Evolutionary conservation across 345 rosid genomes (phyloP), one percentile per base, ranked within the genome.

Genomic region (Citrus australasica): DNA sequence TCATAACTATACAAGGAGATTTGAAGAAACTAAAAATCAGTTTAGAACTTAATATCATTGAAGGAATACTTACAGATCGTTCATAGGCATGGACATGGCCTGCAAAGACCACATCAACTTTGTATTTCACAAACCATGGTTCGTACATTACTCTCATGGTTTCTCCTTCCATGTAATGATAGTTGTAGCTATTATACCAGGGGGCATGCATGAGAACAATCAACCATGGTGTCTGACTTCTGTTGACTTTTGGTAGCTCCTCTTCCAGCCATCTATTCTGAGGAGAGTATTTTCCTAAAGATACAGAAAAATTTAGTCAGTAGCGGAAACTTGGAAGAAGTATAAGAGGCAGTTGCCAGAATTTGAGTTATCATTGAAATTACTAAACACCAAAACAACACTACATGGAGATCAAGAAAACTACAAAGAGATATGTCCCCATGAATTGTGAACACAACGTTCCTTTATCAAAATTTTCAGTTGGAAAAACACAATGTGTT

Each of bases 21-120:
- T 53, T 25, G n/a, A 28, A n/a, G 60, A 70, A 71, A 21, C 38
- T 28, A 9, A 37, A 63, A 63, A 55, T 30, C 25, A 71, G 13
- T 53, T 32, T 22, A 71, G 75, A 75, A 46, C 2, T 0, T 46
- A 11, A 51, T 48, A 66, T 17, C 5, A 4, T 3, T 17, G 42
- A 64, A 21, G 25, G 60, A 61, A n/a, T 0, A 83, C 99, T 91
- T 89, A 93, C 98, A 6, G 98, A 90, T 89, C 98, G 84, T 82
- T 95, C 98, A 40, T 95, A 95, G 73, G 92, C 98, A 40, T 95
- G 98, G 73, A 95, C 98, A 11, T 95, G 98, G 17, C 98, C 98
- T 16, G 98, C 88, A 72, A 93, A 92, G 63, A 95, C 96, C 19
- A 93, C 89, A 80, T 93, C 98, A 6, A 95, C 97, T 79, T 92